Percentiles rank a stretch among this genome's conserved stretches.
Conservation (phyloP, 345 rosid species). For the Alliaria petiolata region DNA sequence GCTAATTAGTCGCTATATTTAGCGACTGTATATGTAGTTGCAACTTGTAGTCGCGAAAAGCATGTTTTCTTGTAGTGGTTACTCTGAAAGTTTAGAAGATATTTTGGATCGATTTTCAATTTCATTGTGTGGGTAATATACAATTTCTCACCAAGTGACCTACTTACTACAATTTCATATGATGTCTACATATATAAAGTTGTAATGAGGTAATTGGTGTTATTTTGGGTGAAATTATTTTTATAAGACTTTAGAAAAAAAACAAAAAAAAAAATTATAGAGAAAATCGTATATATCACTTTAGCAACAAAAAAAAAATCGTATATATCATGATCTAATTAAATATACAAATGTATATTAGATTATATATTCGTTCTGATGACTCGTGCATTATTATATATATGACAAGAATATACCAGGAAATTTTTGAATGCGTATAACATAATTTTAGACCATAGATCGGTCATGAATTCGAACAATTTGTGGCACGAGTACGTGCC, state of each 20-base stretch:
- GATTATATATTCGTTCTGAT: background rate
- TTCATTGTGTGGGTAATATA: background rate
- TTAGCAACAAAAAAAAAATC: no score
- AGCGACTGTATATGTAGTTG: no score
- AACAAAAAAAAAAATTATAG: background rate
- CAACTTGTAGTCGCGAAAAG: no score
- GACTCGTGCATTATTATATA: background rate
- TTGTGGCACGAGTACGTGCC: conserved; percentile 13
- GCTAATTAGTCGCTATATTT: no score
- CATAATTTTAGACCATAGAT: background rate
- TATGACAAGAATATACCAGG: background rate
- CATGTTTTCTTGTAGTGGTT: no score
- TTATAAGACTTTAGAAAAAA: no score
- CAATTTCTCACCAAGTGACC: background rate
- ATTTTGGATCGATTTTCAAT: background rate
- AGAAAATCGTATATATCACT: background rate
- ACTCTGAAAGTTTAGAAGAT: no score
- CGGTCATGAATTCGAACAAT: conserved; percentile 12
- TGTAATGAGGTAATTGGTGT: background rate
- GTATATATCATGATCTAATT: background rate
- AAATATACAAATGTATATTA: background rate
- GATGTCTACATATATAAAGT: background rate
- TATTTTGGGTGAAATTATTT: background rate
- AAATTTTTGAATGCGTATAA: background rate
- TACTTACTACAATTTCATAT: background rate